A percentile compares a stretch with the other conserved stretches of the same genome.
Evolutionary conservation across 352 stramenopile genomes (phyloP).

Genomic region (Globisporangium yorkense): DNA sequence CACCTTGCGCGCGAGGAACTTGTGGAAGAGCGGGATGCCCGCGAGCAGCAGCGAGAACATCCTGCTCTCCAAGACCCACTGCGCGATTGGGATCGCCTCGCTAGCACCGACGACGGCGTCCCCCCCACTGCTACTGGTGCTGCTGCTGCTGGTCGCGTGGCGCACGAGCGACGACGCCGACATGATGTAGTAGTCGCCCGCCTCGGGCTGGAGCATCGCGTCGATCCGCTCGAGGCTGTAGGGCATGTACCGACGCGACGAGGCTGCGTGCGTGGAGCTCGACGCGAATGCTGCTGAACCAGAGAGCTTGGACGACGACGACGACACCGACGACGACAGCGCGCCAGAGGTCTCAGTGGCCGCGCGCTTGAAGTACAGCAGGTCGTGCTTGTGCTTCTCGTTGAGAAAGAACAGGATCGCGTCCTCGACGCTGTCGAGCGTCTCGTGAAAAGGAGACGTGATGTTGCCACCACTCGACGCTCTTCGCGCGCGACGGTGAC

Average conservation of each 20-base stretch:
- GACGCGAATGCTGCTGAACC: no score
- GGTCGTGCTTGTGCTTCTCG: constrained; percentile 60
- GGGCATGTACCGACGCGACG: constrained; percentile 34
- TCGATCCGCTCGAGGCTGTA: constrained; percentile 51
- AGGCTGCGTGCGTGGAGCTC: background rate
- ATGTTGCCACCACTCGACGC: background rate
- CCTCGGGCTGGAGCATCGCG: constrained; percentile 18
- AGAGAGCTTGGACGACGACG: background rate
- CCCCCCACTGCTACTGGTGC: background rate
- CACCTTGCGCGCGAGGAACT: constrained; percentile 54
- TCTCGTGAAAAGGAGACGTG: background rate
- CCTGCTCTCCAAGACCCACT: constrained; percentile 72
- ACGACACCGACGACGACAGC: background rate
- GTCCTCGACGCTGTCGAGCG: constrained; percentile 40
- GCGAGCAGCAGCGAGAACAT: constrained; percentile 68
- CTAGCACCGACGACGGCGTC: constrained; percentile 21
- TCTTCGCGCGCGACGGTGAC: background rate
- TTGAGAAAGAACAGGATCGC: constrained; percentile 65
- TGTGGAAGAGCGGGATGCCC: constrained; percentile 69
- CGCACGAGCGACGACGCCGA: constrained; percentile 53
- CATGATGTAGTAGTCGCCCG: constrained; percentile 67
- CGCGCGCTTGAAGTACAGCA: constrained; percentile 60
- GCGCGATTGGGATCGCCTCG: constrained; percentile 52
- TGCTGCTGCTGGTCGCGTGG: constrained; percentile 31
- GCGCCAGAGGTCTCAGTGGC: constrained; percentile 1